Conservation (phyloP, 2,329 filamentous ascomycete species). For the Amauroascus verrucosus region DNA sequence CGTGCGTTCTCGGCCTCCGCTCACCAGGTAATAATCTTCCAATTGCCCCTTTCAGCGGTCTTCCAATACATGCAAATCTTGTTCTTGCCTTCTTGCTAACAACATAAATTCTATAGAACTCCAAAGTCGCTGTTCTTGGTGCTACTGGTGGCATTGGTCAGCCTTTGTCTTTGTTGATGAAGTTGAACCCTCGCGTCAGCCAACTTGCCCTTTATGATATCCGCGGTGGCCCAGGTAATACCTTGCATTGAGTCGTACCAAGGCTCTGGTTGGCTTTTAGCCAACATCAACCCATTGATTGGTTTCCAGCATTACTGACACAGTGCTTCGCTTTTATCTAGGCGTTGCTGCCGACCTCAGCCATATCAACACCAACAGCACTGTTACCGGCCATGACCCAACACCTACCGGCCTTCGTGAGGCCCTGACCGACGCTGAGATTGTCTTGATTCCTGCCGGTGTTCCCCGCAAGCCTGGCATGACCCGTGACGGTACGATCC, state of each 20-base stretch:
- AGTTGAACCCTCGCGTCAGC: constrained; percentile 91
- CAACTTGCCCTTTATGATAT: constrained; percentile 98
- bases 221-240: constrained; percentile 78
- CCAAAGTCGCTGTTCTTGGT: constrained; percentile 96
- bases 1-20: constrained; percentile 73
- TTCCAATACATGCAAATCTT: background rate
- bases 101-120: constrained; percentile 52
- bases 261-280: background rate
- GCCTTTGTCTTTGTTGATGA: constrained; percentile 91
- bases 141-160: constrained; percentile 97
- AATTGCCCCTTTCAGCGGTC: background rate
- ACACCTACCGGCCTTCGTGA: constrained; percentile 63
- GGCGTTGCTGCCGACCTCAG: constrained; percentile 97
- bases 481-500: constrained; percentile 71
- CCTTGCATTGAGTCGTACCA: constrained; percentile 1
- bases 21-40: constrained; percentile 50
- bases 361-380: constrained; percentile 99
- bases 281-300: background rate
- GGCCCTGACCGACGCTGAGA: constrained; percentile 76
- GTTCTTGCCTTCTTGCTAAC: background rate
- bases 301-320: background rate
- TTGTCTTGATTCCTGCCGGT: constrained; percentile 95
- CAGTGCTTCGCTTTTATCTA: constrained; percentile 31
- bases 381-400: constrained; percentile 79
- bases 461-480: constrained; percentile 99